phyloP scores from a whole-genome alignment of 306 rosid species.

The Trichosanthes truncata region DNA sequence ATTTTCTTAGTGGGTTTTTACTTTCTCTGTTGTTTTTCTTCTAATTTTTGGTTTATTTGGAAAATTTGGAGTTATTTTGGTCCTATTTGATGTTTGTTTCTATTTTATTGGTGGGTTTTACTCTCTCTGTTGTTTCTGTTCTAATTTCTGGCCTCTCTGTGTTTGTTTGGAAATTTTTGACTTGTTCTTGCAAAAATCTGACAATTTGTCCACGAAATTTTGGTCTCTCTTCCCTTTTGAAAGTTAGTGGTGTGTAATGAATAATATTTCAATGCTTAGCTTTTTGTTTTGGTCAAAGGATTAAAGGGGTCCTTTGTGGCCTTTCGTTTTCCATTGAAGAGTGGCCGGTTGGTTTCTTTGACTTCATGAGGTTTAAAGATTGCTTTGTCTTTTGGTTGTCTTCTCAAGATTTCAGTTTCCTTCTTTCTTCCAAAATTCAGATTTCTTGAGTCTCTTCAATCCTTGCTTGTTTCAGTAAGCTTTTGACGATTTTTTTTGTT shows the following conservation, averaged over 20 bases:
- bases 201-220: not conserved
- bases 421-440: not conserved
- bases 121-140: not conserved
- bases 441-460: not conserved
- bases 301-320: not conserved
- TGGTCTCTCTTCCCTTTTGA: not conserved
- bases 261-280: not conserved
- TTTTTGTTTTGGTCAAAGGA: slow-evolving; percentile 1
- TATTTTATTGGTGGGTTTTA: not conserved
- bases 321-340: not conserved
- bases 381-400: not conserved
- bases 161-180: not conserved
- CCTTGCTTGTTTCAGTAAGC: not conserved
- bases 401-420: not conserved
- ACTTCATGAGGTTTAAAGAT: not conserved
- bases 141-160: not conserved
- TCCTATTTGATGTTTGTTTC: not conserved
- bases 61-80: too few relatives aligned
- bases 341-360: slow-evolving; percentile 4
- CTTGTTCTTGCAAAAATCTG: not conserved
- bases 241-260: not conserved
- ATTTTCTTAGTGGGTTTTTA: not conserved
- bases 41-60: not conserved
- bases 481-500: not conserved
- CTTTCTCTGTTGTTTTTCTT: not conserved